A percentile compares a stretch with the other conserved stretches of the same genome.
phyloP scores from a whole-genome alignment of 768 basidiomycete species.

The Austroboletus festivus region DNA sequence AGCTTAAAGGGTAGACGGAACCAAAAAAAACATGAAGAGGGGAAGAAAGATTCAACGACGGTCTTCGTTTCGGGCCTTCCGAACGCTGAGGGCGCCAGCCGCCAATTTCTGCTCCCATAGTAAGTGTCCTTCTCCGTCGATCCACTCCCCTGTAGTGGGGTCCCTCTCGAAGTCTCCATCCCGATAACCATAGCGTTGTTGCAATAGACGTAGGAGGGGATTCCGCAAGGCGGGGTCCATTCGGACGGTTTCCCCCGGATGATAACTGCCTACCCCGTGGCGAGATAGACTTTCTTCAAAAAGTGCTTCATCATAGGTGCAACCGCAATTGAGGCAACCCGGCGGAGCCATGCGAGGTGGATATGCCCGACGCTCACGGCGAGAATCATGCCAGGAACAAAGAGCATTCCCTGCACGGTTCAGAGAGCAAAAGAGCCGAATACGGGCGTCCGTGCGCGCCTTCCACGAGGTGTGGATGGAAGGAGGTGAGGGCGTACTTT shows the following conservation, averaged over 20 bases:
- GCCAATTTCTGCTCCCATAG: conserved; percentile 60
- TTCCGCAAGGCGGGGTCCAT: conserved; percentile 88
- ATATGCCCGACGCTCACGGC: conserved; percentile 72
- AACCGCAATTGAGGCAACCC: conserved; percentile 82
- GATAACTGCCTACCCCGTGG: conserved; percentile 77
- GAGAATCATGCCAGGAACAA: conserved; percentile 88
- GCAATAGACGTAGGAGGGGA: conserved; percentile 68
- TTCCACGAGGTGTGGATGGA: conserved; percentile 60
- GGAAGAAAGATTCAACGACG: conserved; percentile 29
- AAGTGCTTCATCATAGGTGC: conserved; percentile 78
- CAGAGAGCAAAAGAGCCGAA: conserved; percentile 69
- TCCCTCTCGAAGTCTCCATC: conserved; percentile 87
- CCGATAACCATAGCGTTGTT: conserved; percentile 71
- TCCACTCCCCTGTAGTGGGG: conserved; percentile 60
- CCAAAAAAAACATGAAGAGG: neutral
- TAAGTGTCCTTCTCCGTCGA: conserved; percentile 58
- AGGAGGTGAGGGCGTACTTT: conserved; percentile 36
- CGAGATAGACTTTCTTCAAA: conserved; percentile 83
- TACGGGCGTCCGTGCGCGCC: conserved; percentile 69
- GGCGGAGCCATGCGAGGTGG: conserved; percentile 80
- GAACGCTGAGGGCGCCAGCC: conserved; percentile 35
- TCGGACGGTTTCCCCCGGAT: conserved; percentile 79
- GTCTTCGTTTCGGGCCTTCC: conserved; percentile 37
- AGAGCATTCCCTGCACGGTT: conserved; percentile 87
- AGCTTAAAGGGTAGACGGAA: conserved; percentile 4